Conservation (phyloP, 257 asterid species). For the Lantana camara region DNA sequence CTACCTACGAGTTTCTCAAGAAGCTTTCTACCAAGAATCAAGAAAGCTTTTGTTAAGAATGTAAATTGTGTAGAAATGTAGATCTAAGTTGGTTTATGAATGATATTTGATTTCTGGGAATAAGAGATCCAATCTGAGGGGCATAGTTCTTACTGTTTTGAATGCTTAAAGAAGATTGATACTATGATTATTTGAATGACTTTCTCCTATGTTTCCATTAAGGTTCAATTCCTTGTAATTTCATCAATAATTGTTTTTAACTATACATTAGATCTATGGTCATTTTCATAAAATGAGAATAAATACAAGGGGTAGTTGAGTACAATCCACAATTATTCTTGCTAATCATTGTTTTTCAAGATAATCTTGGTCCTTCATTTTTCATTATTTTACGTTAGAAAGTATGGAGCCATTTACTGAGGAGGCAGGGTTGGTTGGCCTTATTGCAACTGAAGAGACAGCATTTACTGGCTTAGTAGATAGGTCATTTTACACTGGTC, state of each 20-base stretch:
- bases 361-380: background rate
- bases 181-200: background rate
- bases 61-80: background rate
- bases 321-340: too few relatives aligned
- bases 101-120: background rate
- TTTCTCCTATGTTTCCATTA: background rate
- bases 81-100: background rate
- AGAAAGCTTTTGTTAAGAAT: slow-evolving; percentile 28
- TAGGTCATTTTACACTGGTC: slow-evolving; percentile 1
- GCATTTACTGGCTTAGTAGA: background rate
- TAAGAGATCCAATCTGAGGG: slow-evolving; percentile 2
- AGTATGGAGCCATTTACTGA: background rate
- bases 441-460: slow-evolving; percentile 35
- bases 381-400: background rate
- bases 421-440: slow-evolving; percentile 27
- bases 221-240: too few relatives aligned
- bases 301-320: too few relatives aligned
- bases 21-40: slow-evolving; percentile 65
- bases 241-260: too few relatives aligned
- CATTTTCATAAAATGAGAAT: too few relatives aligned
- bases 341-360: background rate
- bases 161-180: too few relatives aligned
- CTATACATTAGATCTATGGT: too few relatives aligned
- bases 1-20: slow-evolving; percentile 80
- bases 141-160: slow-evolving; percentile 11